These are phyloP conservation scores for Cyathus striatus DNA, from an alignment of 768 basidiomycete species.

Conservation along the genomic window DNA sequence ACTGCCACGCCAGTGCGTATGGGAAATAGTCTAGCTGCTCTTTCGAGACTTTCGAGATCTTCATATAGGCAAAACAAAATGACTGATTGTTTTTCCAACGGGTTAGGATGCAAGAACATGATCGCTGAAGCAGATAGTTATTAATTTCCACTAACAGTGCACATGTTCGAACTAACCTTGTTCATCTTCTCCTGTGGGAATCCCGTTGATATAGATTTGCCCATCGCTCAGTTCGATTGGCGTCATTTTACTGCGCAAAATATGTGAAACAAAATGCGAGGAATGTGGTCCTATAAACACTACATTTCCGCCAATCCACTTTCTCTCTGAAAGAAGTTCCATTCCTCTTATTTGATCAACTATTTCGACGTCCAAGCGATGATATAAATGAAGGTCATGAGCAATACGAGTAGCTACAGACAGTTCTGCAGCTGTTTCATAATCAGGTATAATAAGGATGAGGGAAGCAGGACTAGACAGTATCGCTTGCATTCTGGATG, in stretches of 20 bases:
- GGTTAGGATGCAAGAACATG: constrained; percentile 68
- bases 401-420: constrained; percentile 63
- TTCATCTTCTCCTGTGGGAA: too few relatives aligned
- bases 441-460: constrained; percentile 47
- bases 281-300: constrained; percentile 48
- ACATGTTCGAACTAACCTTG: constrained; percentile 32
- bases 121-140: constrained; percentile 27
- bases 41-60: constrained; percentile 56
- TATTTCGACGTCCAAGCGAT: constrained; percentile 68
- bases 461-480: constrained; percentile 51
- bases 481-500: constrained; percentile 61
- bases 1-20: constrained; percentile 74
- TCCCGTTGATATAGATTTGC: too few relatives aligned
- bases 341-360: too few relatives aligned
- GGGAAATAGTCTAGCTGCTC: constrained; percentile 70
- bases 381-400: constrained; percentile 62
- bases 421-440: constrained; percentile 23
- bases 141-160: too few relatives aligned
- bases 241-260: constrained; percentile 26
- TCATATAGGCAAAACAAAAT: constrained; percentile 59
- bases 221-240: constrained; percentile 24
- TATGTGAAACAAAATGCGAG: constrained; percentile 21
- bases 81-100: constrained; percentile 18
- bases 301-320: constrained; percentile 52
- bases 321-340: too few relatives aligned